Conservation (phyloP, 768 basidiomycete genomes). For the Panaeolus cyanescens region DNA sequence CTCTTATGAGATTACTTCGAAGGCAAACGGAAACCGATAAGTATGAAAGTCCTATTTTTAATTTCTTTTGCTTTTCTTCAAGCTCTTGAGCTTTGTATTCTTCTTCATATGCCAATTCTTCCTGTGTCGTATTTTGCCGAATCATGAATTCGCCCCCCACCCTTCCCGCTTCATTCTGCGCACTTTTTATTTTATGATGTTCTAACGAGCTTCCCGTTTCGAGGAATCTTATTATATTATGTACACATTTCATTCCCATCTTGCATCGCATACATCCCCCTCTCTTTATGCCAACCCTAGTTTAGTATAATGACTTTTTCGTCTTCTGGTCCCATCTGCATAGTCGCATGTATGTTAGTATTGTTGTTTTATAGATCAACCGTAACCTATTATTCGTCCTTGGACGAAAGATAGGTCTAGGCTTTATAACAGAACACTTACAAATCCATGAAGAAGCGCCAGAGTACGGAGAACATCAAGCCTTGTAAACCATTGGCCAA, state of each 20-base stretch:
- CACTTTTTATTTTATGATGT: not conserved
- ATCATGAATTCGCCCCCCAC: too few relatives aligned
- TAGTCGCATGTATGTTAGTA: conserved; percentile 10
- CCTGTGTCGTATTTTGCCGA: not conserved
- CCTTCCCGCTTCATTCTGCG: not conserved
- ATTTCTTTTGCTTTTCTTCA: not conserved
- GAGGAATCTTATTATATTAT: not conserved
- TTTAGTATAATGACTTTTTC: conserved; percentile 9
- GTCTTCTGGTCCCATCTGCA: conserved; percentile 18
- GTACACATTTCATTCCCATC: not conserved
- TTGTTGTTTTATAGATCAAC: not conserved
- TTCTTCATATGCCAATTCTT: not conserved
- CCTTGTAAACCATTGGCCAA: conserved; percentile 92
- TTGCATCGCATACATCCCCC: not conserved
- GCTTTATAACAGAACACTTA: conserved; percentile 40
- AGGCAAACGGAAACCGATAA: not conserved
- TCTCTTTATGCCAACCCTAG: conserved; percentile 2
- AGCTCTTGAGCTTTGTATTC: not conserved
- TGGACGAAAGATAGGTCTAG: not conserved
- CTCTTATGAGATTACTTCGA: not conserved
- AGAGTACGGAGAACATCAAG: conserved; percentile 87
- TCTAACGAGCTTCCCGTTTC: not conserved
- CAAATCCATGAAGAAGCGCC: conserved; percentile 91
- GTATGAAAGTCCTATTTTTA: not conserved
- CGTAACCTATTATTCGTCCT: not conserved